Conservation (phyloP, 2,329 filamentous ascomycete genomes). For the Colletotrichum nymphaeae region DNA sequence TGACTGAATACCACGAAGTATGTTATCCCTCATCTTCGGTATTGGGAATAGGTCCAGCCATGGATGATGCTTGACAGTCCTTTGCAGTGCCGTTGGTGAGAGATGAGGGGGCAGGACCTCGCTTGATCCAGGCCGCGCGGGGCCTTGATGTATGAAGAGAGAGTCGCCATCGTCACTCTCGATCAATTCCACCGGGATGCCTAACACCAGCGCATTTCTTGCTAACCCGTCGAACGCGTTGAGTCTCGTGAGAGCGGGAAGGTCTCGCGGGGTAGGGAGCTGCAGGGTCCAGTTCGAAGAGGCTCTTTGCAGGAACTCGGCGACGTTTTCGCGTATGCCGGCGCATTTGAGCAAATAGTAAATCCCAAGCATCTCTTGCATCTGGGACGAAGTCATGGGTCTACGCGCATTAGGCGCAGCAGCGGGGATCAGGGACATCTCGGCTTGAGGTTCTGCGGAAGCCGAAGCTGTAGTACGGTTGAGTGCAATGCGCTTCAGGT, state of each 20-base stretch:
- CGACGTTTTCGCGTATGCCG: background rate
- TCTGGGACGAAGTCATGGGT: background rate
- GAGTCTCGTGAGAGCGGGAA: background rate
- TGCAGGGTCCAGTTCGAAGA: background rate
- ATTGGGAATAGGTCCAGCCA: background rate
- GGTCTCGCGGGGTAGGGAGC: background rate
- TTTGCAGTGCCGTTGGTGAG: background rate
- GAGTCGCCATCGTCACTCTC: background rate
- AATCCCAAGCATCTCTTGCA: background rate
- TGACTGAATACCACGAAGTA: background rate
- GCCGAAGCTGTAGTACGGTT: background rate
- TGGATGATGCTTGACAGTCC: background rate
- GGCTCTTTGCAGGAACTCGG: background rate
- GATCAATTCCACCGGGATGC: background rate
- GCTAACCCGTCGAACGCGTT: background rate
- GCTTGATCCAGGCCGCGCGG: background rate
- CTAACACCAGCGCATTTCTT: background rate
- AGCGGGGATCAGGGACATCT: background rate
- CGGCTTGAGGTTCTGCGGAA: background rate
- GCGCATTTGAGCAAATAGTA: background rate
- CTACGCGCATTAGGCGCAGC: background rate
- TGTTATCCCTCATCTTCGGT: background rate
- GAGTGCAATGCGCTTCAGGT: background rate
- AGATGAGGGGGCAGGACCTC: background rate
- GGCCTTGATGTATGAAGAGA: background rate